These are phyloP conservation scores for Priceomyces medius DNA, from an alignment of 805 yeast genomes.

Conservation along the genomic window DNA sequence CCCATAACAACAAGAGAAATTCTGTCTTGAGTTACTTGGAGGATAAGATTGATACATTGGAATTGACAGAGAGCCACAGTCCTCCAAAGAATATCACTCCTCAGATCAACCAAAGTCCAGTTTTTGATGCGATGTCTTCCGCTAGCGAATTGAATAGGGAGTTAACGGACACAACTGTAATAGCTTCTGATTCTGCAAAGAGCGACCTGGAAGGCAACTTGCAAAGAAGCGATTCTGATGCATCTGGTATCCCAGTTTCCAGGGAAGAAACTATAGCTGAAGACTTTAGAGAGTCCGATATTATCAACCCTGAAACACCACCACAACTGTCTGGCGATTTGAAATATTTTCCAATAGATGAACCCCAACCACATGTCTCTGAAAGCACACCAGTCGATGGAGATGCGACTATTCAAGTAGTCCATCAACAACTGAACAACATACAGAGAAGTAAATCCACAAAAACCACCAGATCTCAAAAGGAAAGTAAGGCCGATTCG, in stretches of 20 bases:
- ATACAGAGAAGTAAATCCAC: not conserved
- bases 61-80: conserved; percentile 31
- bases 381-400: not conserved
- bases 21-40: conserved; percentile 44
- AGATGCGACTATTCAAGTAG: not conserved
- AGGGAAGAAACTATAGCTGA: conserved; percentile 25
- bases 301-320: not conserved
- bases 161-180: conserved; percentile 1
- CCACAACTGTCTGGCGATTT: not conserved
- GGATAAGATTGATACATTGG: conserved; percentile 43
- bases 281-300: conserved; percentile 27
- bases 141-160: conserved; percentile 3
- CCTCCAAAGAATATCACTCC: conserved; percentile 26
- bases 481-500: not conserved
- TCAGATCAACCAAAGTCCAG: conserved; percentile 30
- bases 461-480: not conserved
- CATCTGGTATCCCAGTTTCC: not conserved
- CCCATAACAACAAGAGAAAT: conserved; percentile 34
- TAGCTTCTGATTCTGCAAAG: conserved; percentile 8
- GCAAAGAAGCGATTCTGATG: not conserved
- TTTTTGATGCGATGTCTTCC: conserved; percentile 19
- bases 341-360: not conserved
- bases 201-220: not conserved
- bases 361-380: not conserved
- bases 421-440: not conserved